Percentiles rank a stretch among this genome's conserved stretches.
Evolutionary conservation across 129 eudicot species (phyloP).

Genomic region (Silybum marianum): DNA sequence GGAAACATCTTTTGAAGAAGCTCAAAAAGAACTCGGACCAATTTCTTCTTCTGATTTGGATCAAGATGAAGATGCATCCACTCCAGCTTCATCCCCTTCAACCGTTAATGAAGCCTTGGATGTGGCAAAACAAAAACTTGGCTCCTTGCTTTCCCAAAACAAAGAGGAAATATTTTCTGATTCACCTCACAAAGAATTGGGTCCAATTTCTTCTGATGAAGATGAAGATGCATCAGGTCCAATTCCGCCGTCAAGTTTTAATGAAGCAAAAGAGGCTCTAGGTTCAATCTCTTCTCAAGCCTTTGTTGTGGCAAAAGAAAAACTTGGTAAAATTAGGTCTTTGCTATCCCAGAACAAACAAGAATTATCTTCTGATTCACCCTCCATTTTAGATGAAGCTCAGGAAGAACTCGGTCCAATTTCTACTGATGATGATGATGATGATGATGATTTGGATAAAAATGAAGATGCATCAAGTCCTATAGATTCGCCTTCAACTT

Average conservation of each 20-base stretch:
- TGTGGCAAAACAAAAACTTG: neutral
- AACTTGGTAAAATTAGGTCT: neutral
- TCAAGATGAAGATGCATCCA: neutral
- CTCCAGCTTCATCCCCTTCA: conserved; percentile 5
- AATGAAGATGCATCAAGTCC: neutral
- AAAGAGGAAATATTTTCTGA: neutral
- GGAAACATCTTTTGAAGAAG: conserved; percentile 14
- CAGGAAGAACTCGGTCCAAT: neutral
- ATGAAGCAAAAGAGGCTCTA: neutral
- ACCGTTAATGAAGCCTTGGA: neutral
- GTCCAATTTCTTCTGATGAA: neutral
- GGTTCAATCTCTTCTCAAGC: neutral
- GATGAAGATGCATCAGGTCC: neutral
- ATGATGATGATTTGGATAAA: neutral
- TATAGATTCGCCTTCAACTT: neutral
- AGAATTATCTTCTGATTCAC: conserved; percentile 5
- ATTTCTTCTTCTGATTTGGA: neutral
- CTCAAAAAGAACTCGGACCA: conserved; percentile 11
- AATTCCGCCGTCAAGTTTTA: neutral
- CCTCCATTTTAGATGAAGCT: too few relatives aligned
- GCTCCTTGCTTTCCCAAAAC: neutral
- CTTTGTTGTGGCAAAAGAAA: neutral
- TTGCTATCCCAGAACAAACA: conserved; percentile 17
- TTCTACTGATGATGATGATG: neutral
- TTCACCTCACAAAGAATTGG: neutral